These are phyloP conservation scores for Phoenix roebelenii DNA, from an alignment of 176 grass and related monocot species.

Conservation along the genomic window DNA sequence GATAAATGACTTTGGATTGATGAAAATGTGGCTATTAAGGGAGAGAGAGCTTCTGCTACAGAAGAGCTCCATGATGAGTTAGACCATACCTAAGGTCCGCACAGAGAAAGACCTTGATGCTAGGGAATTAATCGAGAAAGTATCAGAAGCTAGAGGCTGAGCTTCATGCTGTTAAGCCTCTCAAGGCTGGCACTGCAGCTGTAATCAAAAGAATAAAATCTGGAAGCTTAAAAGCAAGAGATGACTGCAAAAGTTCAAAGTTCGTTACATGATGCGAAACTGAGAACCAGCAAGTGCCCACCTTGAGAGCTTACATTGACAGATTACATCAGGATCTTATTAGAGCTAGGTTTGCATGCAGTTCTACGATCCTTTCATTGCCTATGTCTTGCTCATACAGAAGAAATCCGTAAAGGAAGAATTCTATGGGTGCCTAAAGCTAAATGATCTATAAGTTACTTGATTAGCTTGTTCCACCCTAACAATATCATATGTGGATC, in stretches of 20 bases:
- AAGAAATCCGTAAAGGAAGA: no score
- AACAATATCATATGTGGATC: no score
- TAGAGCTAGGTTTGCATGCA: slow-evolving; percentile 28
- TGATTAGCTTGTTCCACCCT: no score
- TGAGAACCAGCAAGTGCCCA: slow-evolving; percentile 28
- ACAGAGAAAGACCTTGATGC: slow-evolving; percentile 35
- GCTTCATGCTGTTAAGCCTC: slow-evolving; percentile 19
- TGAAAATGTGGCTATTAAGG: slow-evolving; percentile 20
- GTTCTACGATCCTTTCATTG: not conserved
- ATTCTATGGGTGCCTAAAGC: no score
- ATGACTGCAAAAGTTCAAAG: slow-evolving; percentile 24
- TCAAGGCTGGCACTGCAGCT: slow-evolving; percentile 15
- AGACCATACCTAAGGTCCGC: slow-evolving; percentile 25
- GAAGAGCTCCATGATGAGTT: slow-evolving; percentile 19
- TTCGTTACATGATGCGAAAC: slow-evolving; percentile 25
- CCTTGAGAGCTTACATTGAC: slow-evolving; percentile 20
- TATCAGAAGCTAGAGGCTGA: slow-evolving; percentile 32
- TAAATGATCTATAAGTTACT: no score
- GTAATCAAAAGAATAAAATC: slow-evolving; percentile 11
- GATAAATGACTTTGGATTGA: slow-evolving; percentile 24
- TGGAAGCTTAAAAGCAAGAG: slow-evolving; percentile 19
- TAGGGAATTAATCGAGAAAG: slow-evolving; percentile 35
- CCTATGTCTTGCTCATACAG: no score
- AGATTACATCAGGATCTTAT: slow-evolving; percentile 23
- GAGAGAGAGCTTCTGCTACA: slow-evolving; percentile 23